Conservation (phyloP, 2,329 filamentous ascomycete genomes). For the Fusarium piperis region DNA sequence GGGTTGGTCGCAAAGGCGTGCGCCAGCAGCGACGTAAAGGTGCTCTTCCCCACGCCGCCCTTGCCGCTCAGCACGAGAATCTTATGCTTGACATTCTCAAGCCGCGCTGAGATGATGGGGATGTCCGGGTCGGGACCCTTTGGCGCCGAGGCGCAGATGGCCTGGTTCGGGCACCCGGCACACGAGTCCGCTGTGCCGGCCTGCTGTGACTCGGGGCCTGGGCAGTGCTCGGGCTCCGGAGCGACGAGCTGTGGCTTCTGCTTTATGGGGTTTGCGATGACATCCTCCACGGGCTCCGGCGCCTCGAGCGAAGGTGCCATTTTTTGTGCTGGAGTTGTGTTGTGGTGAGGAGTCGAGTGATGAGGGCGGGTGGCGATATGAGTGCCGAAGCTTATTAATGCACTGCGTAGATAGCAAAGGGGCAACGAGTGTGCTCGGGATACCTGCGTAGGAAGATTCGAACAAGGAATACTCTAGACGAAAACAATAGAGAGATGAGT, state of each 20-base stretch:
- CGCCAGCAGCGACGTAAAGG: conserved; percentile 87
- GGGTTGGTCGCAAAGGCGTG: conserved; percentile 89
- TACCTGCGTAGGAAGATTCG: not conserved
- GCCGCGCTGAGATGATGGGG: conserved; percentile 83
- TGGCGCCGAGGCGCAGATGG: conserved; percentile 91
- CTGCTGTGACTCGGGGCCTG: conserved; percentile 82
- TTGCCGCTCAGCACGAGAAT: conserved; percentile 93
- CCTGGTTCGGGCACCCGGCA: conserved; percentile 93
- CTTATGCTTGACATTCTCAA: conserved; percentile 87
- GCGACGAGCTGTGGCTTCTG: conserved; percentile 86
- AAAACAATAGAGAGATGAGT: not conserved
- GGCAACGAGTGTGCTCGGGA: not conserved
- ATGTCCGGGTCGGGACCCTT: conserved; percentile 97
- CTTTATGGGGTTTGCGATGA: conserved; percentile 80
- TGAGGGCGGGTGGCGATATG: conserved; percentile 27
- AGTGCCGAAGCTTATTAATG: conserved; percentile 37
- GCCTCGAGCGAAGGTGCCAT: conserved; percentile 89
- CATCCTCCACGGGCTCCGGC: conserved; percentile 71
- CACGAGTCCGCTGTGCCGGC: conserved; percentile 83
- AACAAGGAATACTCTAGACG: not conserved
- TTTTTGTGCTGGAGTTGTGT: conserved; percentile 1
- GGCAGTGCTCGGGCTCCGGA: conserved; percentile 96
- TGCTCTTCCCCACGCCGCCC: conserved; percentile 96
- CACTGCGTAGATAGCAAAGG: not conserved
- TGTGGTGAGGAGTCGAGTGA: not conserved